Evolutionary conservation across 2,329 filamentous ascomycete genomes (phyloP).

Genomic region (Aspergillus puulaauensis): DNA sequence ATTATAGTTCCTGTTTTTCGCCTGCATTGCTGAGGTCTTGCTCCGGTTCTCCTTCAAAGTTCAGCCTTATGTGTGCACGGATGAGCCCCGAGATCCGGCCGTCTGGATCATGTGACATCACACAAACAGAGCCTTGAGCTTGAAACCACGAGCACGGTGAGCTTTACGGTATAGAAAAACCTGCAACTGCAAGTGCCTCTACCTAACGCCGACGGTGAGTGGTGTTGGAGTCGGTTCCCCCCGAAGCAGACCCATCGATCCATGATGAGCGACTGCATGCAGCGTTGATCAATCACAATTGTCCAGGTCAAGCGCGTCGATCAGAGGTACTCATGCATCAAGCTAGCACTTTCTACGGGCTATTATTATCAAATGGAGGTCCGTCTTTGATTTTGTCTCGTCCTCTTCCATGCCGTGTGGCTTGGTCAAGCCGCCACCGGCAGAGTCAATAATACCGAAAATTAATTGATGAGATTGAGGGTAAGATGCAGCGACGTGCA

Average conservation of each 20-base stretch:
- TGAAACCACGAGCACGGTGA: too few relatives aligned
- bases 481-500: conserved; percentile 7
- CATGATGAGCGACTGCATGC: background rate
- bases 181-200: background rate
- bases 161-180: background rate
- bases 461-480: conserved; percentile 1
- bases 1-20: too few relatives aligned
- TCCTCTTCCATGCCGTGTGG: background rate
- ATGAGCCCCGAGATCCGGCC: background rate
- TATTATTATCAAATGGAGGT: background rate
- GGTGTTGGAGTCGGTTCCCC: too few relatives aligned
- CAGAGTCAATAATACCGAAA: background rate
- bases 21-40: too few relatives aligned
- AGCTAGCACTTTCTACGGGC: background rate
- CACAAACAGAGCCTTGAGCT: background rate
- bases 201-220: too few relatives aligned
- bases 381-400: background rate
- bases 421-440: background rate
- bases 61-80: too few relatives aligned
- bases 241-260: background rate
- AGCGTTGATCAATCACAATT: background rate
- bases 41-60: too few relatives aligned
- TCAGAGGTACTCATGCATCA: background rate
- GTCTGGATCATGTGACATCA: background rate
- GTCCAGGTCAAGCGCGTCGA: background rate